A percentile compares a stretch with the other conserved stretches of the same genome.
Evolutionary conservation across 306 rosid genomes (phyloP).

Genomic region (Begonia peltatifolia): DNA sequence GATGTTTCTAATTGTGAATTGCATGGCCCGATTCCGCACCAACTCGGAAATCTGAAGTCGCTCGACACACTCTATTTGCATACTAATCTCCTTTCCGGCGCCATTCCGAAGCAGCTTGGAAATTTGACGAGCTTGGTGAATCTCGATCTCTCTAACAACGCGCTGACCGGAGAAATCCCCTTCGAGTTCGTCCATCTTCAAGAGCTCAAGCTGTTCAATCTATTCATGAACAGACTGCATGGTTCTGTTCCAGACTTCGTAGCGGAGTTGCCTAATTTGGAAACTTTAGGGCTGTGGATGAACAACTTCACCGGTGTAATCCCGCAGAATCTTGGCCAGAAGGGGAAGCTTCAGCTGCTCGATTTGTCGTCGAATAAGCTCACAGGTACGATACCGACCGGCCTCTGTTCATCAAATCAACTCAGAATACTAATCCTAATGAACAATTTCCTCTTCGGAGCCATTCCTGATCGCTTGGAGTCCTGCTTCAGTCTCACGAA

Average conservation of each 20-base stretch:
- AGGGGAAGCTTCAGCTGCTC: conserved; percentile 45
- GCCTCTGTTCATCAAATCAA: conserved; percentile 51
- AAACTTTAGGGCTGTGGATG: conserved; percentile 62
- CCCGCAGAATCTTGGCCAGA: conserved; percentile 63
- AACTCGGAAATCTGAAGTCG: conserved; percentile 48
- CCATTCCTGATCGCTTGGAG: conserved; percentile 64
- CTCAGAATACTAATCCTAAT: conserved; percentile 54
- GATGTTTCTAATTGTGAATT: conserved; percentile 75
- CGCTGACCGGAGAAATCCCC: conserved; percentile 55
- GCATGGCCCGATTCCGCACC: conserved; percentile 61
- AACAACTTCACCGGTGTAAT: conserved; percentile 76
- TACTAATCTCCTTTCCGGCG: conserved; percentile 58
- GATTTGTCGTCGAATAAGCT: conserved; percentile 83
- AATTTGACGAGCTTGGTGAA: conserved; percentile 43
- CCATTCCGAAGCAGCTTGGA: conserved; percentile 54
- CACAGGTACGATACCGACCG: conserved; percentile 59
- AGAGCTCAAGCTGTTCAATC: conserved; percentile 51
- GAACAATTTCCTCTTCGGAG: conserved; percentile 70
- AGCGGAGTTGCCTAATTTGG: conserved; percentile 56
- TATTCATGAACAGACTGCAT: conserved; percentile 71
- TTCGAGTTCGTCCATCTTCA: conserved; percentile 46
- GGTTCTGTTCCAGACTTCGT: conserved; percentile 63
- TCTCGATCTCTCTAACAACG: conserved; percentile 80
- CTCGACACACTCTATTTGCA: conserved; percentile 75
- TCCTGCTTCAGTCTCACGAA: conserved; percentile 44